These are phyloP conservation scores for Apiospora saccharicola DNA, from an alignment of 2,329 filamentous ascomycete species.

Conservation along the genomic window DNA sequence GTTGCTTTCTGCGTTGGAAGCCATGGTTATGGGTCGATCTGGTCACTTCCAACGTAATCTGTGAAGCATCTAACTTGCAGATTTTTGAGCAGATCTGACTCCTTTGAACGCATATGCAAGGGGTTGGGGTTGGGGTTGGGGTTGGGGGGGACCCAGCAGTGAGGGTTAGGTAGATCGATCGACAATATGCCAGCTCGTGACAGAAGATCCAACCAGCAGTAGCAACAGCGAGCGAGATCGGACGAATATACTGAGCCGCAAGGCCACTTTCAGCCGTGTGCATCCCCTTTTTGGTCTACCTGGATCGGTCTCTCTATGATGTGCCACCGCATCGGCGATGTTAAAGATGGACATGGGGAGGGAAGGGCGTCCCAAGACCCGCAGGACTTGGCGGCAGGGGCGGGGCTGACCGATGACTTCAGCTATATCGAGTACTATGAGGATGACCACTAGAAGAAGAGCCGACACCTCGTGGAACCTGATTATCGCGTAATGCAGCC, in stretches of 20 bases:
- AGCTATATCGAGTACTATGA: slow-evolving; percentile 7
- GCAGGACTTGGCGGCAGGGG: background rate
- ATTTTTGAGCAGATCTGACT: background rate
- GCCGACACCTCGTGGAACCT: background rate
- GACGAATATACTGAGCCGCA: background rate
- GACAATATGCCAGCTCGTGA: slow-evolving; percentile 11
- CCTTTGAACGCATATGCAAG: slow-evolving; percentile 13
- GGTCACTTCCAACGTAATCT: background rate
- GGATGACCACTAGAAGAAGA: background rate
- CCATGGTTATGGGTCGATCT: slow-evolving; percentile 9
- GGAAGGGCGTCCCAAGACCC: background rate
- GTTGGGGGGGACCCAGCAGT: background rate
- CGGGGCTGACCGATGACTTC: background rate
- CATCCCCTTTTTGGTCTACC: background rate
- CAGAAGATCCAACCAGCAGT: background rate
- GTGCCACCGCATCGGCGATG: slow-evolving; percentile 1
- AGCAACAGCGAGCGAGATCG: background rate
- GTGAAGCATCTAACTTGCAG: slow-evolving; percentile 5
- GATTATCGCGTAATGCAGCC: background rate
- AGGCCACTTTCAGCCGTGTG: background rate
- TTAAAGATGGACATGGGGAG: background rate
- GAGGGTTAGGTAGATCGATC: background rate
- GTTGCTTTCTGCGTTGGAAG: slow-evolving; percentile 5
- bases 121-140: background rate
- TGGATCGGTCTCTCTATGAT: background rate